Conservation (phyloP, 257 asterid genomes). For the Penstemon newberryi region DNA sequence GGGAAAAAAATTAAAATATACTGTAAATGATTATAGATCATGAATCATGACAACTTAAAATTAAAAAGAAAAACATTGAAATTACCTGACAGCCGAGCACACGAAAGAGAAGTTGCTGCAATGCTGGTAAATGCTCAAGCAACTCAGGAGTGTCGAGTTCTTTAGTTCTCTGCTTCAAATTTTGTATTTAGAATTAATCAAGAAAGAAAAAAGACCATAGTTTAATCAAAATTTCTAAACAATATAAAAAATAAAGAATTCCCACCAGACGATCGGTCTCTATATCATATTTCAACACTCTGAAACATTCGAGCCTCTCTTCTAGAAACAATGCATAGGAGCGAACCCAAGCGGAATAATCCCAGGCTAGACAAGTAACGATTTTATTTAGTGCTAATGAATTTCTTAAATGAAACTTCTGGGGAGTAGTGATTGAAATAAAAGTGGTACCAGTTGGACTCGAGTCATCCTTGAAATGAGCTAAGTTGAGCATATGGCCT, state of each 20-base stretch:
- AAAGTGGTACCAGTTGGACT: conserved; percentile 77
- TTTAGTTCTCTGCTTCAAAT: conserved; percentile 68
- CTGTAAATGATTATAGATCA: background rate
- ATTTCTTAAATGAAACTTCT: conserved; percentile 15
- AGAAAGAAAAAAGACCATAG: conserved; percentile 1
- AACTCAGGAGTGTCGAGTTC: conserved; percentile 80
- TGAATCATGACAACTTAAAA: conserved; percentile 2
- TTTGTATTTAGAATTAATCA: conserved; percentile 22
- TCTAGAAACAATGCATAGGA: conserved; percentile 83
- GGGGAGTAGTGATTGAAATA: conserved; percentile 1
- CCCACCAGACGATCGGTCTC: conserved; percentile 75
- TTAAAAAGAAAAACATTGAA: conserved; percentile 17
- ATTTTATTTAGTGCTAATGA: conserved; percentile 20
- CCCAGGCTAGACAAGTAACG: conserved; percentile 75
- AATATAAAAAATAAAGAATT: conserved; percentile 12
- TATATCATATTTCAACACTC: conserved; percentile 80
- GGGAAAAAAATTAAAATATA: background rate
- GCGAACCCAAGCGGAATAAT: conserved; percentile 97
- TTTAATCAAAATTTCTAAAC: background rate
- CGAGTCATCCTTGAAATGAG: conserved; percentile 96
- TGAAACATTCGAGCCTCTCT: conserved; percentile 95
- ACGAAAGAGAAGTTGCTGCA: conserved; percentile 84
- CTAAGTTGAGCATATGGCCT: conserved; percentile 83
- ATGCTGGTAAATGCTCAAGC: conserved; percentile 82
- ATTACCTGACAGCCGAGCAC: conserved; percentile 86